Percentiles rank a stretch among this genome's conserved stretches.
Evolutionary conservation across 768 basidiomycete genomes (phyloP).

Genomic region (Russula emetica): DNA sequence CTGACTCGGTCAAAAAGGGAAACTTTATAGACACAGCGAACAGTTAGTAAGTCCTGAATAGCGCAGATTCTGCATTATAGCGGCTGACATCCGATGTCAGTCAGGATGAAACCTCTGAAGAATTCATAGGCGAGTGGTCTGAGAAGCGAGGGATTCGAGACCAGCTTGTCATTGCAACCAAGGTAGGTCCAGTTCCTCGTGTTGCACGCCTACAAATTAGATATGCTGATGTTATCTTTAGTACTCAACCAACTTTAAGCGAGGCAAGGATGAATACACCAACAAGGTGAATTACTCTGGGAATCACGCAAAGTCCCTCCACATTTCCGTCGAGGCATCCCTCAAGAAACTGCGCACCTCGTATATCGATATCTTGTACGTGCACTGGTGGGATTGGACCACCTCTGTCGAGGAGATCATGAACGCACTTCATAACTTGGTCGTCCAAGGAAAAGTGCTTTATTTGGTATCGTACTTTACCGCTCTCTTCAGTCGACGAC

Average conservation of each 20-base stretch:
- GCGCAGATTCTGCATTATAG: too few species aligned
- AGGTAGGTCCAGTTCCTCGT: constrained; percentile 15
- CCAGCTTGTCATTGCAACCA: constrained; percentile 37
- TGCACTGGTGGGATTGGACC: constrained; percentile 51
- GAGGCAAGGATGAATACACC: constrained; percentile 25
- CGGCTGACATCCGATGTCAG: constrained; percentile 12
- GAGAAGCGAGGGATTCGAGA: constrained; percentile 36
- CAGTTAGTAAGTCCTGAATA: constrained; percentile 31
- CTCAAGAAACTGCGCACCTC: constrained; percentile 51
- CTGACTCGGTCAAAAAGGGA: constrained; percentile 17
- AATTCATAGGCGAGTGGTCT: constrained; percentile 44
- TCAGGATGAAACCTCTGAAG: constrained; percentile 33
- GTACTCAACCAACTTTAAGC: constrained; percentile 33
- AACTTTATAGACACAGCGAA: constrained; percentile 39
- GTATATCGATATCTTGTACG: constrained; percentile 55
- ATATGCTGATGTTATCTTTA: constrained; percentile 6
- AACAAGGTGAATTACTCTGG: constrained; percentile 41
- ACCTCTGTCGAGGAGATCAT: constrained; percentile 33
- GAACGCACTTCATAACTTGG: constrained; percentile 39
- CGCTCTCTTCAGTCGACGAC: too few species aligned
- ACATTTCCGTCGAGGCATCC: constrained; percentile 35
- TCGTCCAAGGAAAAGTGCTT: constrained; percentile 41
- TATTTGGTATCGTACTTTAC: constrained; percentile 34
- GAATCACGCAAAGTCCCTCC: constrained; percentile 39
- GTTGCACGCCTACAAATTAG: neutral